Percentiles rank a stretch among this genome's conserved stretches.
Conservation (phyloP, 2,329 filamentous ascomycete species). For the Aspergillus awamori region DNA sequence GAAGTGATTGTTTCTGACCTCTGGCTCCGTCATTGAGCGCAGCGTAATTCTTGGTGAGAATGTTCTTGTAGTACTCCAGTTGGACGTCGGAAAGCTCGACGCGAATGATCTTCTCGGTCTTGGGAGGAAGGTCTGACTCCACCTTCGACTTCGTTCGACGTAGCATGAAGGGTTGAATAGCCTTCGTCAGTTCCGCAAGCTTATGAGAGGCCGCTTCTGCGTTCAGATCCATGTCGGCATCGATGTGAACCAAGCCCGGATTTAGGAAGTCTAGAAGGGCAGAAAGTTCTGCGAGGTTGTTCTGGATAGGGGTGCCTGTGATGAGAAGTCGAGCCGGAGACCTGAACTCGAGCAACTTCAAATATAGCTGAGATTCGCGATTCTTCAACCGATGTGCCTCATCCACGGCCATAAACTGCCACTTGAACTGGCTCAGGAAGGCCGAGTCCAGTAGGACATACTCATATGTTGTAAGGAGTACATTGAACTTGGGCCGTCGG, state of each 20-base stretch:
- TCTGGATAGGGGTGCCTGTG: slow-evolving; percentile 96
- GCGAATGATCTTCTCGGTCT: slow-evolving; percentile 98
- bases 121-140: slow-evolving; percentile 92
- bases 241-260: slow-evolving; percentile 88
- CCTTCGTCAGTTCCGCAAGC: slow-evolving; percentile 78
- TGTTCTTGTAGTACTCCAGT: slow-evolving; percentile 98
- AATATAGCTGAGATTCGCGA: slow-evolving; percentile 88
- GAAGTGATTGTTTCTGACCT: slow-evolving; percentile 88
- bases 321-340: slow-evolving; percentile 89
- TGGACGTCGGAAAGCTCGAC: slow-evolving; percentile 96
- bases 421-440: slow-evolving; percentile 88
- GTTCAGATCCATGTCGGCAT: slow-evolving; percentile 84
- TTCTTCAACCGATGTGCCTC: slow-evolving; percentile 98
- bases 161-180: slow-evolving; percentile 92
- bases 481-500: slow-evolving; percentile 92
- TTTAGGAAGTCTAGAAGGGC: slow-evolving; percentile 95
- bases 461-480: slow-evolving; percentile 96
- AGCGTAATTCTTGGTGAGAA: slow-evolving; percentile 92
- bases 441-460: slow-evolving; percentile 85
- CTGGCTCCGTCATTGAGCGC: slow-evolving; percentile 87
- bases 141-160: slow-evolving; percentile 97
- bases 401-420: slow-evolving; percentile 95
- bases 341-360: slow-evolving; percentile 80
- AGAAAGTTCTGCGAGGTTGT: slow-evolving; percentile 89
- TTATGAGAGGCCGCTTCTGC: slow-evolving; percentile 83